phyloP scores from a whole-genome alignment of 352 stramenopile genomes.

The Phytophthora parvispora region DNA sequence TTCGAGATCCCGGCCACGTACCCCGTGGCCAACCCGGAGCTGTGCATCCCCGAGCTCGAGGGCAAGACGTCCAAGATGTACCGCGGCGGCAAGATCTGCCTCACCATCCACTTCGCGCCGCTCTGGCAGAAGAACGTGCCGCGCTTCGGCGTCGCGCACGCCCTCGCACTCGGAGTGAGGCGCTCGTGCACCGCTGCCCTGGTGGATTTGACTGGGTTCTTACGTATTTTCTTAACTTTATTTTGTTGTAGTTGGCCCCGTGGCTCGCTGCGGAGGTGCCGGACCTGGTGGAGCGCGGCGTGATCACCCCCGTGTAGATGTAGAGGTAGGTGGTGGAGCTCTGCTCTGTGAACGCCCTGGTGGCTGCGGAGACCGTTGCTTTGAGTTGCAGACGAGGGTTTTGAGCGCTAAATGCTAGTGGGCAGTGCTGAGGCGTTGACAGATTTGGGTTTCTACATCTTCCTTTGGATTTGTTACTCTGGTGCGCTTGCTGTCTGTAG shows the following conservation, averaged over 20 bases:
- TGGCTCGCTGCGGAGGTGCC: slow-evolving; percentile 91
- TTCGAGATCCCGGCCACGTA: slow-evolving; percentile 91
- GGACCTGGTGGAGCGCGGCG: slow-evolving; percentile 82
- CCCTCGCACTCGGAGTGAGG: slow-evolving; percentile 82
- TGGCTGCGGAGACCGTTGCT: neutral
- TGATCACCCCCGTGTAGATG: slow-evolving; percentile 76
- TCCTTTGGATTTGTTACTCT: slow-evolving; percentile 48
- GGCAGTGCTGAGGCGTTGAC: neutral
- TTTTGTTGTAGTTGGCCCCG: slow-evolving; percentile 69
- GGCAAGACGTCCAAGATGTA: slow-evolving; percentile 95
- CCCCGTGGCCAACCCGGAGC: slow-evolving; percentile 83
- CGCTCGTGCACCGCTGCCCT: no score
- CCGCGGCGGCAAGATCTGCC: slow-evolving; percentile 89
- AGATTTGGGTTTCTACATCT: slow-evolving; percentile 40
- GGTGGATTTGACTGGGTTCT: neutral
- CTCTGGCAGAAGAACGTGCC: slow-evolving; percentile 92
- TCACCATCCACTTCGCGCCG: slow-evolving; percentile 92
- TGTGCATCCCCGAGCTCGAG: slow-evolving; percentile 90
- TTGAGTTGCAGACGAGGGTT: neutral
- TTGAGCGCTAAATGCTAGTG: neutral
- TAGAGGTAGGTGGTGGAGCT: neutral
- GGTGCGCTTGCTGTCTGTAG: slow-evolving; percentile 27
- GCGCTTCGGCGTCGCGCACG: slow-evolving; percentile 88
- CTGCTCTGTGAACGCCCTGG: neutral
- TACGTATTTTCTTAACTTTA: neutral